These are phyloP conservation scores for Suillus ampliporus DNA, from an alignment of 768 basidiomycete genomes.

Conservation along the genomic window DNA sequence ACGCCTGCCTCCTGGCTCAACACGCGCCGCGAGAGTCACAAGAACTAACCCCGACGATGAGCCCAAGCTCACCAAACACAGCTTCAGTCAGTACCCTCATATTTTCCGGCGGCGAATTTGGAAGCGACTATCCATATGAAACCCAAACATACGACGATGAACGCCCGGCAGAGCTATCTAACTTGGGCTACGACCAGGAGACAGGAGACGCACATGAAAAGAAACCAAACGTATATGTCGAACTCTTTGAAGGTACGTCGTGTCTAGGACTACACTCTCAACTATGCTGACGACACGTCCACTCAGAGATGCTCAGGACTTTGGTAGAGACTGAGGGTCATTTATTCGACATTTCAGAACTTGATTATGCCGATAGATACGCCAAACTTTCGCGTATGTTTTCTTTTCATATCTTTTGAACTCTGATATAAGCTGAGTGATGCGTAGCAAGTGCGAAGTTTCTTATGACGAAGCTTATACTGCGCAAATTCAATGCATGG, in stretches of 20 bases:
- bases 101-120: conserved; percentile 36
- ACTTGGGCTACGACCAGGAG: conserved; percentile 2
- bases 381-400: conserved; percentile 55
- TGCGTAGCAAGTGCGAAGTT: conserved; percentile 59
- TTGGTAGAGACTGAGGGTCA: conserved; percentile 55
- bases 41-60: conserved; percentile 17
- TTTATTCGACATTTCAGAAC: conserved; percentile 57
- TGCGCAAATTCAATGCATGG: conserved; percentile 63
- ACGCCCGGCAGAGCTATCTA: conserved; percentile 13
- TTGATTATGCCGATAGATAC: conserved; percentile 49
- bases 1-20: too few relatives aligned
- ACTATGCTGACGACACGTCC: background rate
- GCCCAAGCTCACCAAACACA: conserved; percentile 18
- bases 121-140: conserved; percentile 19
- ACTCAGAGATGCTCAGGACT: conserved; percentile 59
- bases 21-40: too few relatives aligned
- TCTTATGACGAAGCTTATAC: conserved; percentile 65
- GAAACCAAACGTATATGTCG: conserved; percentile 29
- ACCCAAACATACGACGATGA: conserved; percentile 12
- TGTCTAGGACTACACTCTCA: background rate
- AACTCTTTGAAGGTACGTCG: conserved; percentile 36
- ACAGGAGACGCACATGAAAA: conserved; percentile 1
- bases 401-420: background rate
- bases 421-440: conserved; percentile 17
- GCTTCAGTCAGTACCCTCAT: conserved; percentile 31